phyloP scores from a whole-genome alignment of 495 filamentous ascomycete genomes.

The Tetracladium setigerum region DNA sequence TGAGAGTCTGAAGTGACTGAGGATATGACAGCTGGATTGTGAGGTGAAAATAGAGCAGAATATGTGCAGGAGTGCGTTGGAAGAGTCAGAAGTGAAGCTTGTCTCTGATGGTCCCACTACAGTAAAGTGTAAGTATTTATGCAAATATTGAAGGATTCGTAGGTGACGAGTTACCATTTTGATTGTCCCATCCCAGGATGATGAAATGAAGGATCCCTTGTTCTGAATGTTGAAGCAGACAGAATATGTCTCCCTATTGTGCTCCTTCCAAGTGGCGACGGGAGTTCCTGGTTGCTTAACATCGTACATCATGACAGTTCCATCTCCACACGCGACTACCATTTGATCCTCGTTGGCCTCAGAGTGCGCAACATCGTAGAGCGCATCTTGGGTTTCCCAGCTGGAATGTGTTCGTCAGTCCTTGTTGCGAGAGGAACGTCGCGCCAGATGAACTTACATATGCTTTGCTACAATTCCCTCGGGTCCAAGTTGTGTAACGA shows the following conservation, averaged over 20 bases:
- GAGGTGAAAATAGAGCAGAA: slow-evolving; percentile 72
- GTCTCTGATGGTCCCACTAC: slow-evolving; percentile 70
- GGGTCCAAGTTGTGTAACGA: slow-evolving; percentile 69
- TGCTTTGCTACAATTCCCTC: slow-evolving; percentile 78
- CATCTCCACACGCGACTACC: slow-evolving; percentile 79
- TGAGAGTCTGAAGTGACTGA: slow-evolving; percentile 79
- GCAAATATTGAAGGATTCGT: background rate
- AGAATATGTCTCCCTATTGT: slow-evolving; percentile 84
- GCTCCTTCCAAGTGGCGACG: slow-evolving; percentile 81
- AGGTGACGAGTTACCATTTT: slow-evolving; percentile 52
- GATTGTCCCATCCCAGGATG: slow-evolving; percentile 89
- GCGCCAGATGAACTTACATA: slow-evolving; percentile 35
- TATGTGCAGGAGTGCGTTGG: slow-evolving; percentile 91
- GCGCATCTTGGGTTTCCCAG: slow-evolving; percentile 93
- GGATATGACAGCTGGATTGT: slow-evolving; percentile 69
- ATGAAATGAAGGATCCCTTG: slow-evolving; percentile 85
- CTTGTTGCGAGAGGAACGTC: background rate
- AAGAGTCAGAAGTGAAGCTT: slow-evolving; percentile 68
- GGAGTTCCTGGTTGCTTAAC: slow-evolving; percentile 69
- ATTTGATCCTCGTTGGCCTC: slow-evolving; percentile 93
- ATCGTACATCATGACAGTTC: slow-evolving; percentile 92
- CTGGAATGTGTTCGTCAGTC: slow-evolving; percentile 28
- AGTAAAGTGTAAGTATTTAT: background rate
- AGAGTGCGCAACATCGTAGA: slow-evolving; percentile 91
- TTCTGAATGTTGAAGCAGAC: slow-evolving; percentile 84